Conservation (phyloP, 345 rosid genomes). For the Ceriops decandra region DNA sequence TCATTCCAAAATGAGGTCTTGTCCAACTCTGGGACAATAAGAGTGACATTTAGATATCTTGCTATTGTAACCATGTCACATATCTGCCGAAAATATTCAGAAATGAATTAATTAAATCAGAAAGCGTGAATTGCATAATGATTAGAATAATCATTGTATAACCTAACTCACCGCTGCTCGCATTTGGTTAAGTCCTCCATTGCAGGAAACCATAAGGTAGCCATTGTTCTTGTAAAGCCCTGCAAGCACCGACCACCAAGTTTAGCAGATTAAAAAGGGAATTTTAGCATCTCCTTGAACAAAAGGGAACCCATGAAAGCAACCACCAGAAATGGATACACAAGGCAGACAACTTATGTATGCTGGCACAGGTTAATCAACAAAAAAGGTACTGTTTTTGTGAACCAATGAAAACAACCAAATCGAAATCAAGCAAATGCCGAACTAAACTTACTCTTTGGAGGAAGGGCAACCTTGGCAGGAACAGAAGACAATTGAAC, state of each 20-base stretch:
- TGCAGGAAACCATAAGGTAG: constrained; percentile 89
- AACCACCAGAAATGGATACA: not conserved
- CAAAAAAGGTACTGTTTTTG: not conserved
- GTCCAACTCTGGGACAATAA: constrained; percentile 88
- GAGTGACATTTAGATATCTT: constrained; percentile 81
- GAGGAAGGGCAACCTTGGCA: constrained; percentile 54
- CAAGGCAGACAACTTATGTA: not conserved
- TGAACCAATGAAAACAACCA: too few relatives aligned
- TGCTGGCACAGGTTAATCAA: not conserved
- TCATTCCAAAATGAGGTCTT: constrained; percentile 97
- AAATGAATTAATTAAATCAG: constrained; percentile 6
- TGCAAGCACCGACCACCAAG: constrained; percentile 27
- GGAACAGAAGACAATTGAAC: constrained; percentile 43
- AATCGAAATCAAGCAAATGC: not conserved
- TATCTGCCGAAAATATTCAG: constrained; percentile 48
- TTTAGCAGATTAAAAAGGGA: not conserved
- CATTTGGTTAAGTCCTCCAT: constrained; percentile 99
- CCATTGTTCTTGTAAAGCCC: constrained; percentile 87
- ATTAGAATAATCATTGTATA: constrained; percentile 1
- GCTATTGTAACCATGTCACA: constrained; percentile 97
- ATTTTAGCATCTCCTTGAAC: not conserved
- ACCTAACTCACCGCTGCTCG: constrained; percentile 79
- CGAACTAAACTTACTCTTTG: constrained; percentile 59
- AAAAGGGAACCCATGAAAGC: constrained; percentile 2
- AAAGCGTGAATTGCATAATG: not conserved